Conservation (phyloP, 2,329 filamentous ascomycete genomes). For the Leptographium wingfieldii region DNA sequence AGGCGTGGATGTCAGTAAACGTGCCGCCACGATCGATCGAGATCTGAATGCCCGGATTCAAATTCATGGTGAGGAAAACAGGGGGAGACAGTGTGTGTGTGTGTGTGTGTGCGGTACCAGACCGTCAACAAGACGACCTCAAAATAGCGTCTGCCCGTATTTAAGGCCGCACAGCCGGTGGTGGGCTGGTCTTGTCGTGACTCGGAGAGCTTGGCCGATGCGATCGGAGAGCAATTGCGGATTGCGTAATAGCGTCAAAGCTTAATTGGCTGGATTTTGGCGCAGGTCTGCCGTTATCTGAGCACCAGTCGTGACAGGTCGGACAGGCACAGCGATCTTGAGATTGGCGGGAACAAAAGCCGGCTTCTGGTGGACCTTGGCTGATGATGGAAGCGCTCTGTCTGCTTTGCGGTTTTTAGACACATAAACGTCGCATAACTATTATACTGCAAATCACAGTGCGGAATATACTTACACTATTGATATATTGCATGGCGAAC, state of each 20-base stretch:
- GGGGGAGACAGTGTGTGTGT: neutral
- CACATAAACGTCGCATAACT: too few species aligned
- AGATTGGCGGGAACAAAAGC: too few species aligned
- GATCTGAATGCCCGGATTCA: slow-evolving; percentile 27
- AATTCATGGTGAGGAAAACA: neutral
- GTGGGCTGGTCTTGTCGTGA: neutral
- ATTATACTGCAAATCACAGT: too few species aligned
- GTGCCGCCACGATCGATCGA: slow-evolving; percentile 75
- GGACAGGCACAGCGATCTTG: too few species aligned
- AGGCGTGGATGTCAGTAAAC: slow-evolving; percentile 67
- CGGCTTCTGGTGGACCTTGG: too few species aligned
- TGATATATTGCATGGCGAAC: too few species aligned
- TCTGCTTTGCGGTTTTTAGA: too few species aligned
- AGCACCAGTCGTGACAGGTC: too few species aligned
- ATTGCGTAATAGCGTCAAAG: neutral
- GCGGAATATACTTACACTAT: too few species aligned
- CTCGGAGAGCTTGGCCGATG: neutral
- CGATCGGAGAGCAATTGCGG: neutral
- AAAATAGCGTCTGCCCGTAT: neutral
- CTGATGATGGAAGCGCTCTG: too few species aligned
- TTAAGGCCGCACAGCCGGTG: neutral
- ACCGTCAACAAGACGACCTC: neutral
- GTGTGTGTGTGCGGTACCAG: neutral
- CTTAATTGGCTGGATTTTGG: neutral
- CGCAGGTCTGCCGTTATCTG: too few species aligned